Conservation (phyloP, 1,284 basidiomycete species). For the Sporisorium reilianum region DNA sequence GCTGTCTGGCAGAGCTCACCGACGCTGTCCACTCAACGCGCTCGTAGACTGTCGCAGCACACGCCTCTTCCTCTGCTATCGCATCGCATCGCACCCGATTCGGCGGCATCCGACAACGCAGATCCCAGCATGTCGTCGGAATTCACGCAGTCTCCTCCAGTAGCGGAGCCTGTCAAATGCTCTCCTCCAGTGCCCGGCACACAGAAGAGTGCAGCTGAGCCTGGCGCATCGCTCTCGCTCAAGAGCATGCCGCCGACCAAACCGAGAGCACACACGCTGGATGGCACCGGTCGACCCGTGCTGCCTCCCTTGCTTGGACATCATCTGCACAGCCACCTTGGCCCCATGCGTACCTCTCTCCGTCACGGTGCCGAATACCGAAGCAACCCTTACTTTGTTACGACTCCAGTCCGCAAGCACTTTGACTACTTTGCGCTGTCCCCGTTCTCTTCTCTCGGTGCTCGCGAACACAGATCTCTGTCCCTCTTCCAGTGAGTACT, state of each 20-base stretch:
- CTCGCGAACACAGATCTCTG: neutral
- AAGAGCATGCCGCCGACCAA: constrained; percentile 20
- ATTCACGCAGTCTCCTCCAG: neutral
- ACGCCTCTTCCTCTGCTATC: neutral
- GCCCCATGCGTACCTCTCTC: constrained; percentile 22
- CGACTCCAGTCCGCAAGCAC: constrained; percentile 9
- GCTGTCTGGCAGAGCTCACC: constrained; percentile 22
- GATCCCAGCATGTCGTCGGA: neutral
- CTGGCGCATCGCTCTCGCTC: constrained; percentile 2
- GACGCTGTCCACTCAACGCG: constrained; percentile 18
- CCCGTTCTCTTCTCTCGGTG: constrained; percentile 2
- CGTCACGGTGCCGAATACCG: constrained; percentile 20
- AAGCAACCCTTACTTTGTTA: constrained; percentile 28
- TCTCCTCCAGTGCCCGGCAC: neutral
- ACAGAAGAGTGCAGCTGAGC: neutral
- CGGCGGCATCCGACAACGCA: neutral
- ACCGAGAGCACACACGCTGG: constrained; percentile 25
- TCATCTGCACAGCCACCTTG: constrained; percentile 4
- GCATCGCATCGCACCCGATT: neutral
- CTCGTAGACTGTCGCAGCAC: constrained; percentile 8
- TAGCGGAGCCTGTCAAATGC: neutral
- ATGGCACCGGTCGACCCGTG: constrained; percentile 18
- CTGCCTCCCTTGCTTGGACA: constrained; percentile 25
- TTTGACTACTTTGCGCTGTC: constrained; percentile 12
- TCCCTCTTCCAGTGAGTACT: constrained; percentile 27